phyloP scores from a whole-genome alignment of 139 green algal genomes.

The Micractinium sp. region DNA sequence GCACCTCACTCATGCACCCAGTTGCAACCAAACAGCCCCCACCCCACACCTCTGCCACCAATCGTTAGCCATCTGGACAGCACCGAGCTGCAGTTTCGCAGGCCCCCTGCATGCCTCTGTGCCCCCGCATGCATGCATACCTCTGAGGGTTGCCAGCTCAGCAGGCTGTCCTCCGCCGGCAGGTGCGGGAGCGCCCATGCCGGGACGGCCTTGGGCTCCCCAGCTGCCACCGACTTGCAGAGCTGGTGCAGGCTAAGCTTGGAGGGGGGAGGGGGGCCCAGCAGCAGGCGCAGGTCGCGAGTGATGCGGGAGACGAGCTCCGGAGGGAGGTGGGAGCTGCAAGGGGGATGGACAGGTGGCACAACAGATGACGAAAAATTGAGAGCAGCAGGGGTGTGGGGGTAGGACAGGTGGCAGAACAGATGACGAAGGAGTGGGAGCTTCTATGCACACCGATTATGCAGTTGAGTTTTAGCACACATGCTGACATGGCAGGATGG shows the following conservation, averaged over 20 bases:
- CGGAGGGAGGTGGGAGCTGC: constrained; percentile 16
- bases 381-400: no score
- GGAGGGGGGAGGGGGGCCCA: neutral
- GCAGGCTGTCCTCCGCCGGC: neutral
- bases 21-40: no score
- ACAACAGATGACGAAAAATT: no score
- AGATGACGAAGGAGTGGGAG: no score
- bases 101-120: no score
- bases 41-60: neutral
- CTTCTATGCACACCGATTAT: no score
- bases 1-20: no score
- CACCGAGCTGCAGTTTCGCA: no score
- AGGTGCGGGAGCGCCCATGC: neutral
- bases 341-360: no score
- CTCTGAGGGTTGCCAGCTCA: constrained; percentile 13
- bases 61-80: no score
- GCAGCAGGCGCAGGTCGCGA: constrained; percentile 21
- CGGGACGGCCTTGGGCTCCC: neutral
- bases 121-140: neutral
- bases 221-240: constrained; percentile 1
- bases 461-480: neutral
- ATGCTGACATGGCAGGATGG: neutral
- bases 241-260: constrained; percentile 24
- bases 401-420: neutral
- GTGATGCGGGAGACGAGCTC: neutral